These are phyloP conservation scores for Verbascum thapsus DNA, from an alignment of 257 asterid species.

Conservation along the genomic window DNA sequence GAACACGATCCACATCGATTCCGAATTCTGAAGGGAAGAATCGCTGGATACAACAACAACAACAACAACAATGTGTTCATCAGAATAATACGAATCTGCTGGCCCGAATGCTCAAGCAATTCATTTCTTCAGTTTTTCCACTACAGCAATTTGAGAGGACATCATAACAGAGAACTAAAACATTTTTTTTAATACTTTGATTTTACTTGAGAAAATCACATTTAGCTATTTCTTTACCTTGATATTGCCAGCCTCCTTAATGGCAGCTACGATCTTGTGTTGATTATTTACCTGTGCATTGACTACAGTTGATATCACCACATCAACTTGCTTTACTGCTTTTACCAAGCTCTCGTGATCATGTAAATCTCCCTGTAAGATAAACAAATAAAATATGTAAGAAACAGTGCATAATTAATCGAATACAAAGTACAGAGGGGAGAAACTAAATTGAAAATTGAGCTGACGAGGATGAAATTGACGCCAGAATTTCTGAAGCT, in stretches of 20 bases:
- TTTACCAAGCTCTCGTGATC: conserved; percentile 58
- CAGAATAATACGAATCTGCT: not conserved
- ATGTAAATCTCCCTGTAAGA: conserved; percentile 54
- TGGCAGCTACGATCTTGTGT: conserved; percentile 49
- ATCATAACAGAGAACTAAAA: no score
- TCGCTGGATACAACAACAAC: conserved; percentile 36
- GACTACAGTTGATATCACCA: conserved; percentile 61
- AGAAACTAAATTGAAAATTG: not conserved
- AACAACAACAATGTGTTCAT: no score
- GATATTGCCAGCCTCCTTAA: no score
- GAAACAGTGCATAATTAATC: not conserved
- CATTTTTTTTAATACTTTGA: no score
- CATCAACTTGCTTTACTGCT: conserved; percentile 64
- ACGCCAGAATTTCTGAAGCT: conserved; percentile 49
- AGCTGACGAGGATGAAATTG: conserved; percentile 37
- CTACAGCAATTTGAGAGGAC: no score
- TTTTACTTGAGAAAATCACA: no score
- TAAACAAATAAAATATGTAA: not conserved
- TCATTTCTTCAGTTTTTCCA: no score
- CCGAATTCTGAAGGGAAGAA: conserved; percentile 66
- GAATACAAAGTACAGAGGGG: not conserved
- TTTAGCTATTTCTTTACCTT: no score
- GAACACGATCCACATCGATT: conserved; percentile 52
- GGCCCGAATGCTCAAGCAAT: no score
- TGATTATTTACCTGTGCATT: conserved; percentile 51